Evolutionary conservation across 306 rosid species (phyloP).

Genomic region (Lablab purpureus): DNA sequence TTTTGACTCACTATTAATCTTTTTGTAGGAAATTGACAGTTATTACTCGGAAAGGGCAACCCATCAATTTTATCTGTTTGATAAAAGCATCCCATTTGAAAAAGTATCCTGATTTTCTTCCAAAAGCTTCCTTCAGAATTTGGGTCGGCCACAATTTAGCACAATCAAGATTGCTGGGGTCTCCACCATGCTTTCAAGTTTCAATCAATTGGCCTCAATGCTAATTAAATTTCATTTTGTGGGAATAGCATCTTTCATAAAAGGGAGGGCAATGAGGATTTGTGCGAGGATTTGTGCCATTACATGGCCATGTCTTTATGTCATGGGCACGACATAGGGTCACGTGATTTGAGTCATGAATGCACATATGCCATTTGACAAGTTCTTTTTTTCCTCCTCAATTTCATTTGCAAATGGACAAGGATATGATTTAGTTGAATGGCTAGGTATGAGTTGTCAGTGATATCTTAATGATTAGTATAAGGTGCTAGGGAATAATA

Average conservation of each 20-base stretch:
- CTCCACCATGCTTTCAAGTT: slow-evolving; percentile 22
- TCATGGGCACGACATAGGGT: slow-evolving; percentile 15
- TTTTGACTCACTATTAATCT: slow-evolving; percentile 33
- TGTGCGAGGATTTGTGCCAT: slow-evolving; percentile 23
- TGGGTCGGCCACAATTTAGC: slow-evolving; percentile 30
- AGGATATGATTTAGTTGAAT: neutral
- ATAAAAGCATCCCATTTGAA: slow-evolving; percentile 25
- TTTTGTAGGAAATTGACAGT: slow-evolving; percentile 21
- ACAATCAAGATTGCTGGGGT: slow-evolving; percentile 19
- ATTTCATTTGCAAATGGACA: slow-evolving; percentile 13
- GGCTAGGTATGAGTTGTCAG: neutral
- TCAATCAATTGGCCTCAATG: slow-evolving; percentile 39
- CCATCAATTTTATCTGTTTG: slow-evolving; percentile 3
- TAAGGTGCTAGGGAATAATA: slow-evolving; percentile 10
- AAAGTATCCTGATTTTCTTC: slow-evolving; percentile 24
- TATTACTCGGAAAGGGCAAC: slow-evolving; percentile 35
- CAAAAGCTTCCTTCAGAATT: slow-evolving; percentile 28
- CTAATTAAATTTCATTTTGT: slow-evolving; percentile 34
- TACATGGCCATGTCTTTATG: slow-evolving; percentile 32
- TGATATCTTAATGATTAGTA: neutral
- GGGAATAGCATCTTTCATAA: slow-evolving; percentile 49
- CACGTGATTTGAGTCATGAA: neutral
- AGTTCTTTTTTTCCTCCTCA: neutral
- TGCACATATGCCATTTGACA: neutral
- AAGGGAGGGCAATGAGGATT: slow-evolving; percentile 16